Percentiles rank a stretch among this genome's conserved stretches.
phyloP scores from a whole-genome alignment of 441 rosid species.

The Aleurites moluccanus region DNA sequence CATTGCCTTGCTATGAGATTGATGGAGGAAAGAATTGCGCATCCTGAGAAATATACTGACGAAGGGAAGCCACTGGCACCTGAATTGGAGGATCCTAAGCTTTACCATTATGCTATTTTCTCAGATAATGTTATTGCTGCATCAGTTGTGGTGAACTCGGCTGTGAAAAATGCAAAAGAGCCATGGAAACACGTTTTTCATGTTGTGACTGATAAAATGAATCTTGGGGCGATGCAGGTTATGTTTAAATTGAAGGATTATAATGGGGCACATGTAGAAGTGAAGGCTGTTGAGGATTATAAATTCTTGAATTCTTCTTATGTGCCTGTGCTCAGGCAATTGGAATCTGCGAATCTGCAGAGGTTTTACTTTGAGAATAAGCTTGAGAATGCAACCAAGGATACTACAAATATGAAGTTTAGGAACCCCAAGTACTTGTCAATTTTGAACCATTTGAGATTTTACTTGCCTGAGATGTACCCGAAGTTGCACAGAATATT shows the following conservation, averaged over 20 bases:
- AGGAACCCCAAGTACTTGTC: slow-evolving; percentile 94
- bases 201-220: slow-evolving; percentile 94
- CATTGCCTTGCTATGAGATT: slow-evolving; percentile 91
- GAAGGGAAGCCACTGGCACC: slow-evolving; percentile 61
- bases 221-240: slow-evolving; percentile 97
- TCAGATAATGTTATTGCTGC: slow-evolving; percentile 91
- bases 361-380: slow-evolving; percentile 94
- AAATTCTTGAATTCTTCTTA: slow-evolving; percentile 86
- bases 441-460: slow-evolving; percentile 86
- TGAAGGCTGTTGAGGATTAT: slow-evolving; percentile 93
- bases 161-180: slow-evolving; percentile 84
- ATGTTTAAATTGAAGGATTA: slow-evolving; percentile 91
- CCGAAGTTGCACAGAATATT: slow-evolving; percentile 81
- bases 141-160: slow-evolving; percentile 89
- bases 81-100: slow-evolving; percentile 75
- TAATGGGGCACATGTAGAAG: slow-evolving; percentile 90
- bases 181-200: slow-evolving; percentile 95
- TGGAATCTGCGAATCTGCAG: slow-evolving; percentile 88
- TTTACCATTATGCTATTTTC: slow-evolving; percentile 84
- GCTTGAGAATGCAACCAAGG: slow-evolving; percentile 92
- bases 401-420: slow-evolving; percentile 89
- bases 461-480: slow-evolving; percentile 91
- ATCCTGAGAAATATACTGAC: slow-evolving; percentile 71
- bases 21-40: slow-evolving; percentile 92
- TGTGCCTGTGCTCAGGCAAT: slow-evolving; percentile 83